Conservation (phyloP, 2,329 filamentous ascomycete genomes). For the Venturia asperata region DNA sequence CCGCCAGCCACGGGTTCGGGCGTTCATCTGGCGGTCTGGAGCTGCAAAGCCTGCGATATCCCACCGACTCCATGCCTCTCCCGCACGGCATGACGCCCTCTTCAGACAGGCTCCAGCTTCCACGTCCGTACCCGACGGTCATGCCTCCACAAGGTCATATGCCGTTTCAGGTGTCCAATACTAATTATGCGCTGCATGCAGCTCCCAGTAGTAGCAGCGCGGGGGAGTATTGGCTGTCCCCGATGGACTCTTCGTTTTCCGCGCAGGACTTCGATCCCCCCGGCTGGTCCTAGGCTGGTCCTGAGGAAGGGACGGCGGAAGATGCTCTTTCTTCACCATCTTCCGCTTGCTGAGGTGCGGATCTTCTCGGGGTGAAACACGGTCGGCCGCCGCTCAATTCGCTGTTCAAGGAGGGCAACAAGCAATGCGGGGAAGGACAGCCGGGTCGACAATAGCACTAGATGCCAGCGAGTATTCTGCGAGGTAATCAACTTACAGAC, state of each 20-base stretch:
- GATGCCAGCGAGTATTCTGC: not conserved
- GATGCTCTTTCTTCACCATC: not conserved
- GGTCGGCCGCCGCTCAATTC: not conserved
- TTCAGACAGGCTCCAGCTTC: not conserved
- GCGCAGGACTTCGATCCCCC: not conserved
- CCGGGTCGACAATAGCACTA: no score
- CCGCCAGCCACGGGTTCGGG: not conserved
- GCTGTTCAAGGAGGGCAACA: not conserved
- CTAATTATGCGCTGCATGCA: not conserved
- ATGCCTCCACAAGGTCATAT: not conserved
- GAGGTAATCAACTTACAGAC: not conserved
- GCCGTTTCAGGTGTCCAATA: not conserved
- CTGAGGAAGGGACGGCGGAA: not conserved
- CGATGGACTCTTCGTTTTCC: not conserved
- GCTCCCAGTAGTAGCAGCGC: not conserved
- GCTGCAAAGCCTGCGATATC: not conserved
- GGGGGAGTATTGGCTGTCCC: not conserved
- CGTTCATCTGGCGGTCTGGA: not conserved
- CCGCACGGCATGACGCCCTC: not conserved
- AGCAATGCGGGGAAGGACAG: not conserved
- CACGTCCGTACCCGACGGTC: not conserved
- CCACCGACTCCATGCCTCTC: not conserved
- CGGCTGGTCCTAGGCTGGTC: not conserved
- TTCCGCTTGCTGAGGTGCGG: not conserved
- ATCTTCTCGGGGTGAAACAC: not conserved